These are phyloP conservation scores for Mrakia blollopis DNA, from an alignment of 768 basidiomycete genomes.

Conservation along the genomic window DNA sequence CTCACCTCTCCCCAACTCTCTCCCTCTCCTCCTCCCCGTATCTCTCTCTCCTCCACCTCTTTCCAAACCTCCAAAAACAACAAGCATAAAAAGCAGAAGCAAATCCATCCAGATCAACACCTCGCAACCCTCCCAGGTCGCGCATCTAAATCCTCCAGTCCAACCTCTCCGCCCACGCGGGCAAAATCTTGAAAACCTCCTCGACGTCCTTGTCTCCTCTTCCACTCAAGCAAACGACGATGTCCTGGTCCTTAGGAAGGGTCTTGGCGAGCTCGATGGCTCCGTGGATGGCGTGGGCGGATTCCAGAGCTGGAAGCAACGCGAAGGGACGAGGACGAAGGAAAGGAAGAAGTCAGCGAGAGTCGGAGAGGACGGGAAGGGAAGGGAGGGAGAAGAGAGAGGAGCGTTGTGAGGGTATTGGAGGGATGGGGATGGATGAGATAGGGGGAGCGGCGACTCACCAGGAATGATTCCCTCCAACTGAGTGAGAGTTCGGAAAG, in stretches of 20 bases:
- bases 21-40: background rate
- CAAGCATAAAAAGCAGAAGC: background rate
- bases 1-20: background rate
- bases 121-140: background rate
- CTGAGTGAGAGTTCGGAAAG: conserved; percentile 86
- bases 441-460: conserved; percentile 42
- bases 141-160: conserved; percentile 73
- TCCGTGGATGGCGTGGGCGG: conserved; percentile 93
- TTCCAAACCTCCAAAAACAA: background rate
- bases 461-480: conserved; percentile 95
- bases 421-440: background rate
- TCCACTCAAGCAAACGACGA: conserved; percentile 90
- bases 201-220: conserved; percentile 98
- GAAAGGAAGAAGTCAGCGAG: background rate
- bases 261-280: conserved; percentile 78
- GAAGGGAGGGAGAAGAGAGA: background rate
- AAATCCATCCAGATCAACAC: background rate
- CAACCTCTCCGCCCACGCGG: conserved; percentile 86
- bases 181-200: conserved; percentile 87
- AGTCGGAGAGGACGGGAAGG: background rate
- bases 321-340: background rate
- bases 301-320: conserved; percentile 67
- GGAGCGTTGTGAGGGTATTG: background rate
- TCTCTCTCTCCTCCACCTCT: background rate
- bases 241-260: conserved; percentile 72